Base-by-base conservation (phyloP, 495 filamentous ascomycete species). In the Aspergillus nidulans region DNA sequence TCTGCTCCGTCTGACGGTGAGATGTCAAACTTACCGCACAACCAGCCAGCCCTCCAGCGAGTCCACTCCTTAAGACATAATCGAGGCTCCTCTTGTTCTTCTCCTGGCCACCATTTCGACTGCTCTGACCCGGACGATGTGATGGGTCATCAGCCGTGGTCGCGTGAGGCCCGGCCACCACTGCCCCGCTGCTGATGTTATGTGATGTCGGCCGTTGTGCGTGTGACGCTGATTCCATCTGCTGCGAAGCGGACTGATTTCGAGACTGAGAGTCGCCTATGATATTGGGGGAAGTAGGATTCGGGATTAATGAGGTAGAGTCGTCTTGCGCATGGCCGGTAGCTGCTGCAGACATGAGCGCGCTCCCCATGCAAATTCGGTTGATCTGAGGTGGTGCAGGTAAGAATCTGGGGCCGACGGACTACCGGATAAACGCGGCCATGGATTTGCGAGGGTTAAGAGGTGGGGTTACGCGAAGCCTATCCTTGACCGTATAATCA, bases 1-100 rank as follows among this genome's bases (percentile, higher is more conserved):
- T 12, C 13, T 30, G 26, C 38, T 53, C 32, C 16, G 38, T 26
- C 36, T 23, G 15, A 18, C 15, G 28, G 23, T n/a, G 34, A 42
- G 26, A 21, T 43, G 49, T 45, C 32, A 45, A 40, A 77, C 86
- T 53, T 83, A 92, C 89, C 57, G 86, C 87, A 75, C 90, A 90
- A 57, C 91, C 92, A 36, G 92, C 94, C 54, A 95, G 42, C 12
- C 92, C 92, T 43, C 92, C 92, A 12, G 92, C 92, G 40, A 95
- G 66, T 16, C 88, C 90, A 53, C 85, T 91, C 60, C 87, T 80
- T 66, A 87, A 71, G 42, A 92, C 74, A 73, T 97, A 98, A 52
- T 95, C 88, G 44, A 86, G 64, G 63, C 85, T 95, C 58, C 83
- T 85, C 70, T 89, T 94, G 43, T 86, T 63, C 18, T 75, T 63